phyloP scores from a whole-genome alignment of 192 early-diverging fungal genomes.

The Backusella mclennaniae region DNA sequence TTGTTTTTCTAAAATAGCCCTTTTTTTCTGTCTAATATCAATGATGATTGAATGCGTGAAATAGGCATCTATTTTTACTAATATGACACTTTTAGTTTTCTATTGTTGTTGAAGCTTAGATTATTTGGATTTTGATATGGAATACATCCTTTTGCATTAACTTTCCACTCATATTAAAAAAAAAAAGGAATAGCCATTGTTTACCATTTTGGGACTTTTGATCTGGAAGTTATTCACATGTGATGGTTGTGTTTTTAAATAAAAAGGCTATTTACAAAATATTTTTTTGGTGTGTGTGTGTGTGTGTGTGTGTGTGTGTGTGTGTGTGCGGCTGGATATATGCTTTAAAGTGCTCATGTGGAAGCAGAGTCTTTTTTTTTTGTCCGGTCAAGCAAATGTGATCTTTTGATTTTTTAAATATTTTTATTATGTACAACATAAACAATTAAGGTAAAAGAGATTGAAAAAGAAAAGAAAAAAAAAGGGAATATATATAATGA shows the following conservation, averaged over 20 bases:
- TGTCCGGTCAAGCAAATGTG: background rate
- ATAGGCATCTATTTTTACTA: too few species aligned
- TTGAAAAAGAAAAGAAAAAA: too few species aligned
- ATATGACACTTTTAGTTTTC: too few species aligned
- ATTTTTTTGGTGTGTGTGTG: background rate
- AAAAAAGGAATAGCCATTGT: background rate
- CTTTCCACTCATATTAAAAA: background rate
- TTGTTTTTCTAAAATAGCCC: background rate
- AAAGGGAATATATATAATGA: too few species aligned
- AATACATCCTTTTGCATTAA: background rate
- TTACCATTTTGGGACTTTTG: background rate
- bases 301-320: background rate
- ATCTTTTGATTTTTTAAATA: background rate
- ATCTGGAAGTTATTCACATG: background rate
- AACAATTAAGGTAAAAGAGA: too few species aligned
- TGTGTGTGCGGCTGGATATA: background rate
- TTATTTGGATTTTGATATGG: background rate
- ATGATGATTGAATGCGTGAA: too few species aligned
- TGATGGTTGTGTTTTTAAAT: too few species aligned
- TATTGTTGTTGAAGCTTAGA: background rate
- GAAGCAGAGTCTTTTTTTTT: background rate
- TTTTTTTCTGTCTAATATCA: background rate
- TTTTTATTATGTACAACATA: too few species aligned
- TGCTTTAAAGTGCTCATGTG: background rate
- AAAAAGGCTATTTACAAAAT: background rate